Base-by-base conservation (phyloP, 768 basidiomycete species). In the Suillus occidentalis region DNA sequence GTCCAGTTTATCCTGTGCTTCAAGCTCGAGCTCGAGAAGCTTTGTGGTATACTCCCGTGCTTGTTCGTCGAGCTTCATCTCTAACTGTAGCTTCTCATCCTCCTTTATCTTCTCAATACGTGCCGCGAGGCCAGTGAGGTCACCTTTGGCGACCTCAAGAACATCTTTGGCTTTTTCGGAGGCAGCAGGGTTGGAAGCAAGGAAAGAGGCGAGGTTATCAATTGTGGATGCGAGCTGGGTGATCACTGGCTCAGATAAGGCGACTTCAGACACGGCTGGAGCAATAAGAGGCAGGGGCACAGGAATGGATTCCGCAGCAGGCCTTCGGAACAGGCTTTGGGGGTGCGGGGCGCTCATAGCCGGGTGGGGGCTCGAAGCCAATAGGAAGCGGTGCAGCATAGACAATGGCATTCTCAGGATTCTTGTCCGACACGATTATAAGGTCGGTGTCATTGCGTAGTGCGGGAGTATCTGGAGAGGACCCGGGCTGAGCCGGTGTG, bases 351-450 rank as follows among this genome's bases (percentile, higher is more conserved):
- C 88, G 83, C 63, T 84, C 81, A 75, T 87, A 98, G 22, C 97
- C 97, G 28, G 94, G 94, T 40, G 97, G 96, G 12, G 91, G 94
- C 76, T 98, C 95, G 74, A 92, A 94, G 14, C 95, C 97, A 60
- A 99, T 78, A n/a, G 97, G 97, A 28, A 99, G 82, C 7, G 90
- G 89, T 20, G 78, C 84, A 53, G 79, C 77, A 72, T 97, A 97
- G 22, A 90, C 79, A 6, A 42, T 12, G 6, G 73, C 60, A 53
- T 79, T 78, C 36, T 79, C 78, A 66, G 63, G 61, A 59, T 73
- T 66, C 12, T 67, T 65, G 34, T 73, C 73, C 3, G 70, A 62
- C 57, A 72, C 62, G 22, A 74, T 66, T n/a, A 76, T 55, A 22
- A 77, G 59, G 20, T 75, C 73, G 3, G 71, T 70, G 13, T 69